A percentile compares a stretch with the other conserved stretches of the same genome.
phyloP scores from a whole-genome alignment of 176 grass and related monocot species.

The Aegilops longissima region DNA sequence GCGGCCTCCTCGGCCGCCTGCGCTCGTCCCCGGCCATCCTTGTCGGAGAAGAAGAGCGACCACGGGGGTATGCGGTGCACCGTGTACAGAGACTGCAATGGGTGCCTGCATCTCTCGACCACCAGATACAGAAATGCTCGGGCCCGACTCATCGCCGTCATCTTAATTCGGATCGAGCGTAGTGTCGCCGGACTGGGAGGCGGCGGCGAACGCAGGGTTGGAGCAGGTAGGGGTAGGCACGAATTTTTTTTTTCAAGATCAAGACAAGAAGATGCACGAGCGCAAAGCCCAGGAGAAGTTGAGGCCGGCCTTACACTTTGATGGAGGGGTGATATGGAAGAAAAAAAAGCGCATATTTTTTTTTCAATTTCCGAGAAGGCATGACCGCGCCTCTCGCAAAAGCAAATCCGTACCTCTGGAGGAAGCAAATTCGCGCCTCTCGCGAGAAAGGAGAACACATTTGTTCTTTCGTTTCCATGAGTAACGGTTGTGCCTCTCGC shows the following conservation, averaged over 20 bases:
- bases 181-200: background rate
- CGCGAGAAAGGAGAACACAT: too few species aligned
- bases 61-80: background rate
- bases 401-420: too few species aligned
- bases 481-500: too few species aligned
- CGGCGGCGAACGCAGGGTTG: background rate
- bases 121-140: background rate
- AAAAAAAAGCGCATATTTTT: too few species aligned
- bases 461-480: too few species aligned
- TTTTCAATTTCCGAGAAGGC: too few species aligned
- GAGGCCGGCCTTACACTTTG: too few species aligned
- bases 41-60: constrained; percentile 1
- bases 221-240: background rate
- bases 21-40: background rate
- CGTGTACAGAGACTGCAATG: constrained; percentile 1
- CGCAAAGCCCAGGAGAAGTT: background rate
- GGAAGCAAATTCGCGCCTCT: too few species aligned
- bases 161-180: background rate
- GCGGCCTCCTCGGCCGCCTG: background rate
- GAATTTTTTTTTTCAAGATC: background rate
- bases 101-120: constrained; percentile 4
- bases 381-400: too few species aligned
- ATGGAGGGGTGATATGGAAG: too few species aligned
- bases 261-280: background rate
- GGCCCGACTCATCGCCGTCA: background rate